Evolutionary conservation across 225 moss, liverwort and hornwort species (phyloP), one percentile per base, ranked within the genome.

Genomic region (Anthoceros angustus): DNA sequence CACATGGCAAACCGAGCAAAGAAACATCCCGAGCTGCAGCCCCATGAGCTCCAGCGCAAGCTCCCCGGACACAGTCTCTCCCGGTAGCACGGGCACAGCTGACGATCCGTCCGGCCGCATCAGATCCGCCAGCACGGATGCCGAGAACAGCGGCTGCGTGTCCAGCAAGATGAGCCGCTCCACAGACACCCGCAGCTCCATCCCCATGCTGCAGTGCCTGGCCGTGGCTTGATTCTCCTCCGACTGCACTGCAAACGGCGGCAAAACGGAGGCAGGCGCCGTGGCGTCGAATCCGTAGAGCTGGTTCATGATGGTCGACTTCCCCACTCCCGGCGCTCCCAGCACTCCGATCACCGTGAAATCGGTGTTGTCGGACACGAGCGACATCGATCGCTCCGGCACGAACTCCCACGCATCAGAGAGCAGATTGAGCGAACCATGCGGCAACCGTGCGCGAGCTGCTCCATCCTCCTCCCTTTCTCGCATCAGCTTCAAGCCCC

Each of bases 31-130:
- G 39, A 98, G 86, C 92, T 91, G 95, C 66, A 98, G 77, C 46
- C 86, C 89, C 71, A 92, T 92, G 6, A 92, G 69, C 72, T 98
- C 98, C 66, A 87, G 92, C 23, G 89, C 92, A 68, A 92, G 75
- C 71, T 98, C 98, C 25, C 92, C 98, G 62, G 92, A 81, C 75
- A 89, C 70, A 0, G 86, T 68, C 64, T 98, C 89, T 12, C 92
- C 92, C 24, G 78, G 80, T 40, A 83, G 70, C 42, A 84, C 86
- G 71, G 89, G 75, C 66, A 86, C 80, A 43, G 75, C 82, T 39
- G 92, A 87, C 43, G 80, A 74, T 25, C 88, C 92, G 79, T 98
- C 98, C 42, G 98, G 87, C 12, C 92, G 86, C 98, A 98, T 92
- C 49, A 89, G 76, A 68, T 98, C 98, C 74, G 77, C 70, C 67